Evolutionary conservation across 257 asterid genomes (phyloP).

Genomic region (Lavandula angustifolia): DNA sequence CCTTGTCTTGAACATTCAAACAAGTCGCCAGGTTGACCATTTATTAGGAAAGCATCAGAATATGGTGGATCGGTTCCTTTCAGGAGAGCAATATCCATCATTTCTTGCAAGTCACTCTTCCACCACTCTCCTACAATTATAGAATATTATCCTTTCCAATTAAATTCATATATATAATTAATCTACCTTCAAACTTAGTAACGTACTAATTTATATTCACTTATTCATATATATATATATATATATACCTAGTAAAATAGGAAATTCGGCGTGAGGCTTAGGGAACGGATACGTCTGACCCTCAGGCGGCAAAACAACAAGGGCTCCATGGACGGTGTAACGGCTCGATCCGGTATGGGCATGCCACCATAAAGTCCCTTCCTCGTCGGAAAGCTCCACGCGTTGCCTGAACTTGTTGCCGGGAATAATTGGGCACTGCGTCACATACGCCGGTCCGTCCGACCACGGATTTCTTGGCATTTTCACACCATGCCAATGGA

Average conservation of each 20-base stretch:
- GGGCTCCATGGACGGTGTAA: neutral
- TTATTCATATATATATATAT: no score
- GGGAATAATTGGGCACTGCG: conserved; percentile 71
- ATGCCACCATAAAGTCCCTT: conserved; percentile 78
- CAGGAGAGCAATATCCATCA: no score
- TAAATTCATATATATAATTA: no score
- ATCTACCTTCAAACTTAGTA: no score
- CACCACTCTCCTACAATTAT: no score
- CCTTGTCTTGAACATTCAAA: no score
- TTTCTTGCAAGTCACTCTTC: no score
- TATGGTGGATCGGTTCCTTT: no score
- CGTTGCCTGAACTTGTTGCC: conserved; percentile 25
- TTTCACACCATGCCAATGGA: conserved; percentile 75
- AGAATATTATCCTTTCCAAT: no score
- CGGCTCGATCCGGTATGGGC: conserved; percentile 67
- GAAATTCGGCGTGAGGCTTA: neutral
- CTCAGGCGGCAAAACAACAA: neutral
- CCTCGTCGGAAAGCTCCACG: conserved; percentile 23
- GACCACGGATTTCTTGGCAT: conserved; percentile 72
- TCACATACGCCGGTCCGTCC: conserved; percentile 66
- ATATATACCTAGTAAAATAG: neutral
- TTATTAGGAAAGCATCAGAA: no score
- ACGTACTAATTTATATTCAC: no score
- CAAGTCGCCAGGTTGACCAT: no score
- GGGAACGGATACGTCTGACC: neutral